Evolutionary conservation across 225 moss, liverwort and hornwort genomes (phyloP).

Genomic region (Sphagnum contortum): DNA sequence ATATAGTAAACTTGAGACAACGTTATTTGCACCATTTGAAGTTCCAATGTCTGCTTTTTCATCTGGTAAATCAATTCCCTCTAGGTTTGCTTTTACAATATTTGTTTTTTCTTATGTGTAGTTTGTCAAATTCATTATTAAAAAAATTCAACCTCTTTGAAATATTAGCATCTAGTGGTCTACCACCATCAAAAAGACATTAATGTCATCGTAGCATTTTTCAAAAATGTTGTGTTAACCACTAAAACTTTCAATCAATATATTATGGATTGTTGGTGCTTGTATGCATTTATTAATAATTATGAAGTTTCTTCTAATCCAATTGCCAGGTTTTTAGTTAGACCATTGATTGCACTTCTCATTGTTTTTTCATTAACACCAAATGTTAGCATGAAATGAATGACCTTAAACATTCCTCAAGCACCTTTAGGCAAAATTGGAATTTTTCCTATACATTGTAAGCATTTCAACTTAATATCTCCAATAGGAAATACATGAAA

Average conservation of each 20-base stretch:
- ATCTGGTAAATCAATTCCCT: slow-evolving; percentile 8
- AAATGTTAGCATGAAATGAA: background rate
- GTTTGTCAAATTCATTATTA: slow-evolving; percentile 12
- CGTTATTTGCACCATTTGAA: slow-evolving; percentile 8
- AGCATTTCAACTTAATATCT: too few species aligned
- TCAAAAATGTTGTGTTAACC: slow-evolving; percentile 5
- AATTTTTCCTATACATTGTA: slow-evolving; percentile 11
- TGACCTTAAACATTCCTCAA: slow-evolving; percentile 10
- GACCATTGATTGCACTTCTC: too few species aligned
- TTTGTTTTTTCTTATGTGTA: slow-evolving; percentile 3
- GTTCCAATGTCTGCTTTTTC: slow-evolving; percentile 10
- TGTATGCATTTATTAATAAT: slow-evolving; percentile 12
- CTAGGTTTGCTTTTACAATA: background rate
- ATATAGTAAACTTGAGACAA: slow-evolving; percentile 16
- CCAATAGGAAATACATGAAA: too few species aligned
- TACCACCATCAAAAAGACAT: slow-evolving; percentile 9
- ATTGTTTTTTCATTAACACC: too few species aligned
- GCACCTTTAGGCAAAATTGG: slow-evolving; percentile 13
- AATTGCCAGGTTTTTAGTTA: background rate
- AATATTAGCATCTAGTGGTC: slow-evolving; percentile 6
- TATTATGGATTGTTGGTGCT: slow-evolving; percentile 6
- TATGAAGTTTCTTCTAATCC: slow-evolving; percentile 9
- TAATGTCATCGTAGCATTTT: slow-evolving; percentile 14
- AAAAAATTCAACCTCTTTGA: slow-evolving; percentile 2
- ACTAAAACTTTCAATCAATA: slow-evolving; percentile 6